These are phyloP conservation scores for Mycena epipterygia DNA, from an alignment of 768 basidiomycete genomes.

Conservation along the genomic window DNA sequence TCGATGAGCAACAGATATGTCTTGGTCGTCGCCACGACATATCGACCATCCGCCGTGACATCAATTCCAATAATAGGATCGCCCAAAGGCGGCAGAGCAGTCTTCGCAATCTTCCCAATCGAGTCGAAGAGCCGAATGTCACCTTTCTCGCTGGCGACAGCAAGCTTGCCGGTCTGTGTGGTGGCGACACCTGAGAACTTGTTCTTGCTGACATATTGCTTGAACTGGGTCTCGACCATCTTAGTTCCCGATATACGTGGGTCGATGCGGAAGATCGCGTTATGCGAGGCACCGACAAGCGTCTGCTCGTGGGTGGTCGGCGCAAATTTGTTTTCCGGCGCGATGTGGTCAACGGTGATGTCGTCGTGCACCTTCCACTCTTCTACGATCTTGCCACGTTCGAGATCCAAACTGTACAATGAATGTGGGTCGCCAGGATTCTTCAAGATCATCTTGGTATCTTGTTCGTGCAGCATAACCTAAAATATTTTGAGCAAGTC, in stretches of 20 bases:
- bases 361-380: slow-evolving; percentile 99
- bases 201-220: slow-evolving; percentile 96
- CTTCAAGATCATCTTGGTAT: slow-evolving; percentile 94
- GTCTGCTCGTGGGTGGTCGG: slow-evolving; percentile 94
- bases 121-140: slow-evolving; percentile 96
- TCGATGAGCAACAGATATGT: slow-evolving; percentile 96
- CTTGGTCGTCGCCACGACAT: slow-evolving; percentile 95
- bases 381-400: slow-evolving; percentile 95
- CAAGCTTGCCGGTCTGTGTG: slow-evolving; percentile 87
- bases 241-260: slow-evolving; percentile 94
- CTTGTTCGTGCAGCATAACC: slow-evolving; percentile 98
- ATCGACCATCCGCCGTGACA: slow-evolving; percentile 93
- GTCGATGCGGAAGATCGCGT: slow-evolving; percentile 97
- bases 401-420: slow-evolving; percentile 92
- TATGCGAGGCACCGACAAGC: slow-evolving; percentile 92
- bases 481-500: slow-evolving; percentile 46
- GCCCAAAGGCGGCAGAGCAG: slow-evolving; percentile 93
- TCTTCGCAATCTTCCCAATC: slow-evolving; percentile 99
- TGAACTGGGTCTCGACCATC: slow-evolving; percentile 94
- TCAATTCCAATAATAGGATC: slow-evolving; percentile 97
- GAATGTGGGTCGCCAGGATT: slow-evolving; percentile 86
- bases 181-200: slow-evolving; percentile 94
- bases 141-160: slow-evolving; percentile 96
- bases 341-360: slow-evolving; percentile 88
- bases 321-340: slow-evolving; percentile 95